Conservation (phyloP, 2,329 filamentous ascomycete species). For the Metarhizium brunneum region DNA sequence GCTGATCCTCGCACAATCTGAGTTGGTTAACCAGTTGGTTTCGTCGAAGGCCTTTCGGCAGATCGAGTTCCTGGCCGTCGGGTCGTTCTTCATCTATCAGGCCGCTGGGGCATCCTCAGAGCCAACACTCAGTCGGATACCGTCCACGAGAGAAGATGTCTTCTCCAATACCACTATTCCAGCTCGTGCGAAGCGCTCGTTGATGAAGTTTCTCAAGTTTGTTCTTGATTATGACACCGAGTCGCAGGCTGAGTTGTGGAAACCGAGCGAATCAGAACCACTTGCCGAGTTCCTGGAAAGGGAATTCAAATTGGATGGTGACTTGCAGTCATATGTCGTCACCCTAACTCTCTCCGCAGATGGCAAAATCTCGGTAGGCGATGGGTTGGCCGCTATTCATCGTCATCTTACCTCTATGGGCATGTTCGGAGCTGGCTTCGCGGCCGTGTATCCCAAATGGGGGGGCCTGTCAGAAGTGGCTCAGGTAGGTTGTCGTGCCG, state of each 20-base stretch:
- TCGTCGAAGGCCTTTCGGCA: slow-evolving; percentile 82
- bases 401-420: slow-evolving; percentile 81
- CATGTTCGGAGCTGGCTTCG: slow-evolving; percentile 79
- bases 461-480: slow-evolving; percentile 81
- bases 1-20: slow-evolving; percentile 74
- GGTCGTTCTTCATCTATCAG: slow-evolving; percentile 78
- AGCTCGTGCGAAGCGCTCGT: slow-evolving; percentile 67
- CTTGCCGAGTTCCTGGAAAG: slow-evolving; percentile 51
- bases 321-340: slow-evolving; percentile 52
- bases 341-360: slow-evolving; percentile 68
- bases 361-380: slow-evolving; percentile 49
- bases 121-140: slow-evolving; percentile 56
- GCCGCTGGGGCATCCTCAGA: slow-evolving; percentile 18
- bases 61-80: slow-evolving; percentile 87
- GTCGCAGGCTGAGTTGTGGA: slow-evolving; percentile 47
- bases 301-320: slow-evolving; percentile 58
- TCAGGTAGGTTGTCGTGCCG: slow-evolving; percentile 84
- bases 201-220: slow-evolving; percentile 94
- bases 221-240: slow-evolving; percentile 62
- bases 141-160: slow-evolving; percentile 84
- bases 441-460: slow-evolving; percentile 86
- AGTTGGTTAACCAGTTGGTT: slow-evolving; percentile 71
- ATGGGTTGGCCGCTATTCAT: slow-evolving; percentile 64
- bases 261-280: slow-evolving; percentile 40
- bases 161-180: slow-evolving; percentile 71